Evolutionary conservation across 2,329 filamentous ascomycete genomes (phyloP).

Genomic region (Neospermospora avenae): DNA sequence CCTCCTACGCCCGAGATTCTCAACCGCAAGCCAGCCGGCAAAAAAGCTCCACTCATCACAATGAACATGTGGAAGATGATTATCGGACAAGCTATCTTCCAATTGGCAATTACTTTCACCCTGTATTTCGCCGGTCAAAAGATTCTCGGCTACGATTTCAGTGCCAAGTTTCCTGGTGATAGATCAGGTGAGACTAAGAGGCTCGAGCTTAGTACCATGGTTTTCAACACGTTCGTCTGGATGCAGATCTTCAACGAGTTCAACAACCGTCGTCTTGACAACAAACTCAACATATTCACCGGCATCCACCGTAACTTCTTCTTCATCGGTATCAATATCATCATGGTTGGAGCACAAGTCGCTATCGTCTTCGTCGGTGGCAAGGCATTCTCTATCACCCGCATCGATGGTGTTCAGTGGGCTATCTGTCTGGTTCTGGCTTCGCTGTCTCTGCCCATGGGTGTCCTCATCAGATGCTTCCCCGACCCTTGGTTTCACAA

Average conservation of each 20-base stretch:
- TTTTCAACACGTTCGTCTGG: constrained; percentile 99
- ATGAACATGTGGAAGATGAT: constrained; percentile 99
- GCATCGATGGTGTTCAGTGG: constrained; percentile 75
- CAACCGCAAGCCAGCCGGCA: constrained; percentile 69
- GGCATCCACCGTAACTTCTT: constrained; percentile 81
- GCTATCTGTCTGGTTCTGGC: constrained; percentile 81
- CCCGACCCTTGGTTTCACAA: constrained; percentile 6
- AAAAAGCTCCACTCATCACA: constrained; percentile 74
- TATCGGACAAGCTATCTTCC: constrained; percentile 84
- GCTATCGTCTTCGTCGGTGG: constrained; percentile 89
- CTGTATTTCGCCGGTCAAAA: constrained; percentile 71
- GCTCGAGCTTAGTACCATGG: constrained; percentile 62
- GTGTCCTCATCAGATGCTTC: constrained; percentile 34
- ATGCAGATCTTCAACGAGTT: constrained; percentile 98
- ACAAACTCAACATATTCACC: constrained; percentile 93
- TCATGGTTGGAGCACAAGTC: constrained; percentile 87
- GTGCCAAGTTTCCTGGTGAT: constrained; percentile 32
- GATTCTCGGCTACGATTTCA: constrained; percentile 56
- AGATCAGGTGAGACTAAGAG: constrained; percentile 35
- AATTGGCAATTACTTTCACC: constrained; percentile 74
- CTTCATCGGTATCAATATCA: constrained; percentile 78
- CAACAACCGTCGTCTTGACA: constrained; percentile 87
- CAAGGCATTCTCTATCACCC: constrained; percentile 63
- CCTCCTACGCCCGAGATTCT: constrained; percentile 66
- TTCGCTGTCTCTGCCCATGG: constrained; percentile 79